Conservation (phyloP, 768 basidiomycete genomes). For the Termitomyces sp. region DNA sequence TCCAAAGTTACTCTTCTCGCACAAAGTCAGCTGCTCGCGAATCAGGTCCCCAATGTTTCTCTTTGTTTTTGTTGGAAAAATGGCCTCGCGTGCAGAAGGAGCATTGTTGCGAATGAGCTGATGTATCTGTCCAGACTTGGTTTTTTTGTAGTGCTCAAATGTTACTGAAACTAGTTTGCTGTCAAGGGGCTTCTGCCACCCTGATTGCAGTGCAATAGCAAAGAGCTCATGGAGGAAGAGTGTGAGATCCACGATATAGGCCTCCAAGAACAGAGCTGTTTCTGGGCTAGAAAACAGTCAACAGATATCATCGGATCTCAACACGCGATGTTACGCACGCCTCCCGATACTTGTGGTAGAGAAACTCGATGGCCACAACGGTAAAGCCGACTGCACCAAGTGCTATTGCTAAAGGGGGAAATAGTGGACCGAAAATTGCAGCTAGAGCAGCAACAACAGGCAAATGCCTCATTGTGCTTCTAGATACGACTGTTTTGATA, state of each 20-base stretch:
- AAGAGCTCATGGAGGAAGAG: constrained; percentile 6
- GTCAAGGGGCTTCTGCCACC: neutral
- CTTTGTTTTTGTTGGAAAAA: neutral
- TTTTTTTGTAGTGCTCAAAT: neutral
- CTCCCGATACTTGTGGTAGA: neutral
- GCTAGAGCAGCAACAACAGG: neutral
- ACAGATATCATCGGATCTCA: neutral
- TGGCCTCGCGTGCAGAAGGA: neutral
- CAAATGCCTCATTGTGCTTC: neutral
- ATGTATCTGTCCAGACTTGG: neutral
- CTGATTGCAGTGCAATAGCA: neutral
- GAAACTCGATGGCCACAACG: neutral
- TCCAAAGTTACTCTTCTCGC: neutral
- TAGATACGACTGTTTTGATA: neutral
- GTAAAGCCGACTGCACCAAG: constrained; percentile 1
- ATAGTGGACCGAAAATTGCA: neutral
- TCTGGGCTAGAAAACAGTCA: neutral
- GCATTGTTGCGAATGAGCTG: neutral
- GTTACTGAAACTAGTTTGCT: neutral
- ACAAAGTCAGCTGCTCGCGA: neutral
- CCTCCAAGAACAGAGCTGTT: constrained; percentile 3
- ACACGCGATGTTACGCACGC: neutral
- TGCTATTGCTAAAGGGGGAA: neutral
- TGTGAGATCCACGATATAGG: constrained; percentile 4
- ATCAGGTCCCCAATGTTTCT: neutral